Evolutionary conservation across 2,329 filamentous ascomycete species (phyloP), one percentile per base, ranked within the genome.

Genomic region (Xylariaceae sp.): DNA sequence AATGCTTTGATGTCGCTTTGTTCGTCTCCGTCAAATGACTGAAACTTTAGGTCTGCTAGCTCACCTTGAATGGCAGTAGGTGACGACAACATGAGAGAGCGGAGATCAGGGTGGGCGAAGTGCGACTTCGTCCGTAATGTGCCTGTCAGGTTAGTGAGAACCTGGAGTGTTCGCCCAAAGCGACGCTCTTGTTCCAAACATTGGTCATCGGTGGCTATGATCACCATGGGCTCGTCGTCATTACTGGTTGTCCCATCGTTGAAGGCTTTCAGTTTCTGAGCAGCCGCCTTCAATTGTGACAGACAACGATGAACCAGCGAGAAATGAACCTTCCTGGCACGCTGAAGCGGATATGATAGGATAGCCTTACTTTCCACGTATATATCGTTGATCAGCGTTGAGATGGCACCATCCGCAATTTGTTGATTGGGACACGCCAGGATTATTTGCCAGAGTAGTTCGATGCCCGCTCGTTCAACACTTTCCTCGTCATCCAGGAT

Each of bases 391-490:
- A 92, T 90, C 2, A 96, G 83, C 18, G 86, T 85, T 54, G 79
- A 80, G 35, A 88, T 91, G 1, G 90, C 88, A 55, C 80, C 75
- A 17, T 81, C 80, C 65, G 90, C 89, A 52, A 95, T 85, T 0
- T 80, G 82, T 44, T 81, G 77, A 44, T 82, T 77, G 4, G 85
- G 84, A 1, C 89, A 85, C 13, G 83, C 86, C 56, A 96, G 76
- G 39, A 93, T 85, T 67, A 96, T 84, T 23, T 85, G 84, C 92
- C 92, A 96, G n/a, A 96, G 77, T 59, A 92, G 82, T 66, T 94
- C 88, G 49, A 82, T 78, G 30, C 76, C 83, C 64, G 73, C 82
- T 62, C 77, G 81, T 64, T 81, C 76, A 34, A 83, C 70, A 9
- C 78, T 74, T n/a, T 78, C 75, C 6, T 79, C 76, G 51, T 83